phyloP scores from a whole-genome alignment of 176 grass and related monocot genomes.

The Lolium rigidum region DNA sequence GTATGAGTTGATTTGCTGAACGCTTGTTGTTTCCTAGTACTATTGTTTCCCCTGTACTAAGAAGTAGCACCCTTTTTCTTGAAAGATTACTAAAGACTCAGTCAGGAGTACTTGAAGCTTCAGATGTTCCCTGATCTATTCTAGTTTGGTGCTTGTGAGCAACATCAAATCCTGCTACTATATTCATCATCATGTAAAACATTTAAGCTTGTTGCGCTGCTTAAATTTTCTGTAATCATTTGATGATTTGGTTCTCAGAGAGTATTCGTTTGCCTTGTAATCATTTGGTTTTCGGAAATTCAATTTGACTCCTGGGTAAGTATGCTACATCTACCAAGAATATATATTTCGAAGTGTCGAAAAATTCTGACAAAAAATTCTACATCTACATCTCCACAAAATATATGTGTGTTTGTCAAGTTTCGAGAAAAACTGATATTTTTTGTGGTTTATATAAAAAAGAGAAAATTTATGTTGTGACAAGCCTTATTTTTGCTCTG shows the following conservation, averaged over 20 bases:
- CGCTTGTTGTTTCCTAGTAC: neutral
- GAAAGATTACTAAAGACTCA: neutral
- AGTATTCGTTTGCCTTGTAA: neutral
- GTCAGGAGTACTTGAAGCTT: neutral
- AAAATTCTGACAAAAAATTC: too few species aligned
- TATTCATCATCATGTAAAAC: neutral
- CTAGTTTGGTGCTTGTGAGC: neutral
- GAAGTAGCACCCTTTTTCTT: neutral
- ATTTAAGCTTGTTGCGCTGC: neutral
- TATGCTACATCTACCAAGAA: too few species aligned
- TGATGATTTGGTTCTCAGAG: too few species aligned
- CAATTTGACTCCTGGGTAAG: too few species aligned
- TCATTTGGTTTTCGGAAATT: too few species aligned
- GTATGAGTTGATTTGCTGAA: neutral
- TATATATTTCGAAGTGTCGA: too few species aligned
- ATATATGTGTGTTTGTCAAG: too few species aligned
- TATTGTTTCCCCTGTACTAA: neutral
- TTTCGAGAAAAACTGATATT: too few species aligned
- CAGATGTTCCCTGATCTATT: neutral
- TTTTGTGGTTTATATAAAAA: too few species aligned
- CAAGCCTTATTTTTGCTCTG: too few species aligned
- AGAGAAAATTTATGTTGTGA: too few species aligned
- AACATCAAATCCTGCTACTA: neutral
- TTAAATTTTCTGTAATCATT: neutral
- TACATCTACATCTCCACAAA: too few species aligned